Base-by-base conservation (phyloP, 345 rosid species). In the Lumnitzera littorea region DNA sequence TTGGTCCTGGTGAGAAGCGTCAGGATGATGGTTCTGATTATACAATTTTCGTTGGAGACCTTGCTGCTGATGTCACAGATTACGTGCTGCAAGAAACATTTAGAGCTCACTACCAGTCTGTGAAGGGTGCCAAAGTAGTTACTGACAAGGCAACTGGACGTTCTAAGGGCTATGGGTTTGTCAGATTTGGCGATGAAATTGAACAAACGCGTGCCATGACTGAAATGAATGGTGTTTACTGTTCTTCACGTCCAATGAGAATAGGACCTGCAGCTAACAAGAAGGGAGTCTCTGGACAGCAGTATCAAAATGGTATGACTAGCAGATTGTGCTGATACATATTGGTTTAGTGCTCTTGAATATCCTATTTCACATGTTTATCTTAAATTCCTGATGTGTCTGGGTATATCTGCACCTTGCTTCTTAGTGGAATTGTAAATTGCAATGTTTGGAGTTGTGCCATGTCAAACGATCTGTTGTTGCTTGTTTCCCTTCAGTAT, bases 91-190 rank as follows among this genome's bases (percentile, higher is more conserved):
- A 80, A 60, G 97, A 94, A 58, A 84, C 91, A 16, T 94, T 94
- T 63, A 88, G 75, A 68, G 74, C 49, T 13, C 65, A 76, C 11
- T 90, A 90, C 55, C 31, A 78, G 2, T 84, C 99, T 24, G 82
- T 90, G 53, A 92, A 87, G 72, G 96, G 99, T 62, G 96, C 96
- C 2, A 95, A 91, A 76, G 88, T 88, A 64, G 95, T 94, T 17
- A 87, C 80, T 31, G 99, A 94, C 73, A 86, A 96, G 83, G 65
- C 70, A 20, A 94, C 97, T 46, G 99, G 97, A 50, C 87, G 95
- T 16, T 81, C 99, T 16, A 90, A 94, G 77, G 99, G 99, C 0
- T 94, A 94, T 77, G 99, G 97, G 31, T 94, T 94, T 84, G 95
- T 94, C 50, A 87, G 85, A 56, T 90, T 94, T 76, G 87, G 73